Base-by-base conservation (phyloP, 2,329 filamentous ascomycete genomes). In the Curvularia eragrostidis region DNA sequence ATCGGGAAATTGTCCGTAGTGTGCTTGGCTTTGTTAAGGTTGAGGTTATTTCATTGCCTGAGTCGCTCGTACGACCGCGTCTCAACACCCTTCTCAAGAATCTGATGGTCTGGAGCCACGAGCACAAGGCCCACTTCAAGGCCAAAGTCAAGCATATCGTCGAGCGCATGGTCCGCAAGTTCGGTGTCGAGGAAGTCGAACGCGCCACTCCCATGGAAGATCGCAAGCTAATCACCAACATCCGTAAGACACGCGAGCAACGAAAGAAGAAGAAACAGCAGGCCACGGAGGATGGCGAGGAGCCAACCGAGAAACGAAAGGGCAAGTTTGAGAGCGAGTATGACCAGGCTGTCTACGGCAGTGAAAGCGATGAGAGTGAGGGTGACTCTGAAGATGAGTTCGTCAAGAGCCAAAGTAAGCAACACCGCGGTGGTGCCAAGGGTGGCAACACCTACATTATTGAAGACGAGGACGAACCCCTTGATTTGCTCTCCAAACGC, bases 91-190 rank as follows among this genome's bases (percentile, higher is more conserved):
- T 99, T 47, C 86, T 99, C 2, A 91, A 93, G 3, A 96, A 96
- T 77, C 83, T 98, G 19, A 91, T 98, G 83, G 87, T 93, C 41
- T 99, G 95, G 94, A 93, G 91, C 74, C 92, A 97, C 77, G 95
- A 99, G 78, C 96, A 99, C 82, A 98, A 98, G 81, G 93, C 93
- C 12, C 93, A 96, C 75, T 95, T 99, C 81, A 92, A 94, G 71
- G 89, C 91, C 48, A 99, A 98, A 82, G 93, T 99, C 67, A 98
- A 97, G 86, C 93, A 97, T 73, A 98, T 99, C 63, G 81, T 99
- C 15, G 95, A 99, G 80, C 88, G 95, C 51, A 92, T 97, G 85
- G 90, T 98, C 21, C 87, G 94, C 47, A 88, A 94, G 55, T 98
- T 97, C 72, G 93, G 95, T 47, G 90, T 90, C 44, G 89, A 94